A percentile compares a stretch with the other conserved stretches of the same genome.
These are phyloP conservation scores for Knoxia roxburghii DNA, from an alignment of 257 asterid genomes.

Conservation along the genomic window DNA sequence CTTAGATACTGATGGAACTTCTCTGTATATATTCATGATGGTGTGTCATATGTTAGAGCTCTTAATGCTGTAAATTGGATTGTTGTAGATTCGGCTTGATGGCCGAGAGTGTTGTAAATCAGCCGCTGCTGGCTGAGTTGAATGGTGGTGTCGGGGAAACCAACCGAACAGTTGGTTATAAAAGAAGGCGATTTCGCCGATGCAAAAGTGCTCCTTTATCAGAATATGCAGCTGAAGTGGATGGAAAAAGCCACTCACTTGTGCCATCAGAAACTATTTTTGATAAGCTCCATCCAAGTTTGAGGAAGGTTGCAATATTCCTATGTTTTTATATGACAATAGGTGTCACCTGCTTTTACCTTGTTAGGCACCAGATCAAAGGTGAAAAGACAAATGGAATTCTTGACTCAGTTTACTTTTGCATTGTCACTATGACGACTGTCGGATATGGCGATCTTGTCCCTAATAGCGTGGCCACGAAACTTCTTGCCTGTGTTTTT, in stretches of 20 bases:
- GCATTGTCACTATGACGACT: conserved; percentile 95
- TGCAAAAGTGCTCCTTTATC: conserved; percentile 69
- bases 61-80: not conserved
- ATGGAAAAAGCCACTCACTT: conserved; percentile 19
- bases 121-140: conserved; percentile 16
- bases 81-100: conserved; percentile 3
- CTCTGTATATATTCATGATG: not conserved
- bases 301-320: conserved; percentile 37
- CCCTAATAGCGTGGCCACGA: conserved; percentile 51
- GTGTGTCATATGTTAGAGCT: not conserved
- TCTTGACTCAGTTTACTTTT: conserved; percentile 83
- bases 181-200: conserved; percentile 52
- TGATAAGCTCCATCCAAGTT: conserved; percentile 44
- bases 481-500: conserved; percentile 75
- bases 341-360: conserved; percentile 64
- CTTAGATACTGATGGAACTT: not conserved
- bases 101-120: conserved; percentile 15
- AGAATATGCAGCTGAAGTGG: conserved; percentile 39
- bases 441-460: conserved; percentile 96
- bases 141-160: conserved; percentile 7
- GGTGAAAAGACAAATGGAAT: conserved; percentile 57
- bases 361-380: conserved; percentile 45
- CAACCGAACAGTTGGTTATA: conserved; percentile 22
- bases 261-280: conserved; percentile 33
- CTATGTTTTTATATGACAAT: conserved; percentile 48